These are phyloP conservation scores for Isatis lusitanica DNA, from an alignment of 441 rosid species.

Conservation along the genomic window DNA sequence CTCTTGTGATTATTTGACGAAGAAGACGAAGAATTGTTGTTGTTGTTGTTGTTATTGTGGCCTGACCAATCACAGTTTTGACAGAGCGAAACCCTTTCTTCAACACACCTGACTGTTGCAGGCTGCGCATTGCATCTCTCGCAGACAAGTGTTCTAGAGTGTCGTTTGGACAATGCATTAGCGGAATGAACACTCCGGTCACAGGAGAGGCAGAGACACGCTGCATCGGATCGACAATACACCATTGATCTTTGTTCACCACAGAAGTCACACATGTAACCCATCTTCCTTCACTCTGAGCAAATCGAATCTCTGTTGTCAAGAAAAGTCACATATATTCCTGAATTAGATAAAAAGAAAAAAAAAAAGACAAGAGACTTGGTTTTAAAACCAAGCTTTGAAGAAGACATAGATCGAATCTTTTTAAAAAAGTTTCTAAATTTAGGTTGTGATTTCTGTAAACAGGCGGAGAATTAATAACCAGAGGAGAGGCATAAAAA, in stretches of 20 bases:
- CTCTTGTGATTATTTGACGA: slow-evolving; percentile 61
- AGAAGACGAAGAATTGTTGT: slow-evolving; percentile 14
- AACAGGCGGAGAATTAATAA: slow-evolving; percentile 9
- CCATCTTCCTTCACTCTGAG: slow-evolving; percentile 52
- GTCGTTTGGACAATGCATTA: slow-evolving; percentile 89
- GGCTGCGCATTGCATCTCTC: slow-evolving; percentile 91
- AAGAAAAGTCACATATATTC: neutral
- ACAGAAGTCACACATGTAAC: slow-evolving; percentile 91
- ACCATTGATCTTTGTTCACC: slow-evolving; percentile 87
- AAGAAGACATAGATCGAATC: slow-evolving; percentile 7
- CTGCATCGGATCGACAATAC: slow-evolving; percentile 93
- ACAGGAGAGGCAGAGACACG: slow-evolving; percentile 90
- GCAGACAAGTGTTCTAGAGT: slow-evolving; percentile 81
- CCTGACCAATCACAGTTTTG: slow-evolving; percentile 95
- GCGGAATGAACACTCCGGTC: slow-evolving; percentile 95
- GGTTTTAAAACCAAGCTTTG: slow-evolving; percentile 4
- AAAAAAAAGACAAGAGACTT: slow-evolving; percentile 5
- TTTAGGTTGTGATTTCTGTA: slow-evolving; percentile 6
- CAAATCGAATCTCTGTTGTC: slow-evolving; percentile 12
- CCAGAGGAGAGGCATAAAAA: slow-evolving; percentile 6
- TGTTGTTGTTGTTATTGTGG: slow-evolving; percentile 44
- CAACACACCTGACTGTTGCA: slow-evolving; percentile 72
- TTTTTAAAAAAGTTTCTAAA: neutral
- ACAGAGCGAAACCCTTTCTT: slow-evolving; percentile 85
- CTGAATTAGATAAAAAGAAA: neutral